These are phyloP conservation scores for Tricholoma bakamatsutake DNA, from an alignment of 768 basidiomycete species.

Conservation along the genomic window DNA sequence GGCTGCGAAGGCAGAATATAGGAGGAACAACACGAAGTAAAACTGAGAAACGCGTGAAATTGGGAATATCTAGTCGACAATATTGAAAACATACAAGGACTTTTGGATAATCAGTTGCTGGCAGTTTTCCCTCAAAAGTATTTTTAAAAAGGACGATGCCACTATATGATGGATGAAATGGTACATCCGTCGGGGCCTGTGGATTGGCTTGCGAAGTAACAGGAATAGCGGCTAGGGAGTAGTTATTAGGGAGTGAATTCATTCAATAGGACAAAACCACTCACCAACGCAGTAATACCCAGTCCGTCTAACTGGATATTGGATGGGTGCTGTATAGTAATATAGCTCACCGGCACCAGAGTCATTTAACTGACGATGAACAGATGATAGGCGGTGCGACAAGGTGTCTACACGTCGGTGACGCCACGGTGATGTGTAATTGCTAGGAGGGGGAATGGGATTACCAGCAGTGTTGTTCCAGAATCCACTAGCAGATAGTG, in stretches of 20 bases:
- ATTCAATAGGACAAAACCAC: constrained; percentile 22
- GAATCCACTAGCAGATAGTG: constrained; percentile 29
- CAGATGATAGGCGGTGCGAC: background rate
- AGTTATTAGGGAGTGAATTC: constrained; percentile 1
- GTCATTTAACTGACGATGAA: constrained; percentile 25
- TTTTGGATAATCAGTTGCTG: constrained; percentile 96
- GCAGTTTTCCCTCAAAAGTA: constrained; percentile 79
- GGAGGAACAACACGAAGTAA: constrained; percentile 77
- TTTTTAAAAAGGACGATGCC: constrained; percentile 85
- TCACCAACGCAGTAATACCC: constrained; percentile 96
- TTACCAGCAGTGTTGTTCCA: constrained; percentile 60
- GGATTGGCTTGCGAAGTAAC: constrained; percentile 62
- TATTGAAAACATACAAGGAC: constrained; percentile 60
- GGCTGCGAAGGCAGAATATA: constrained; percentile 64
- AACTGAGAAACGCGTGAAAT: constrained; percentile 47
- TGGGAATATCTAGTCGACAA: background rate
- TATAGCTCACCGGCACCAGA: constrained; percentile 46
- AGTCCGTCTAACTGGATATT: constrained; percentile 77
- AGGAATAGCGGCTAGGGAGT: constrained; percentile 68
- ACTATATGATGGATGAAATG: constrained; percentile 70
- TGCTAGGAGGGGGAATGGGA: constrained; percentile 44
- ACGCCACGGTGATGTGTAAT: constrained; percentile 47
- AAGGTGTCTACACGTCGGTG: constrained; percentile 6
- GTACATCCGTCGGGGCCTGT: constrained; percentile 43
- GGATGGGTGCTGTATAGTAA: constrained; percentile 64